Percentiles rank a stretch among this genome's conserved stretches.
Evolutionary conservation across 352 stramenopile genomes (phyloP).

Genomic region (Globisporangium camurandrum): DNA sequence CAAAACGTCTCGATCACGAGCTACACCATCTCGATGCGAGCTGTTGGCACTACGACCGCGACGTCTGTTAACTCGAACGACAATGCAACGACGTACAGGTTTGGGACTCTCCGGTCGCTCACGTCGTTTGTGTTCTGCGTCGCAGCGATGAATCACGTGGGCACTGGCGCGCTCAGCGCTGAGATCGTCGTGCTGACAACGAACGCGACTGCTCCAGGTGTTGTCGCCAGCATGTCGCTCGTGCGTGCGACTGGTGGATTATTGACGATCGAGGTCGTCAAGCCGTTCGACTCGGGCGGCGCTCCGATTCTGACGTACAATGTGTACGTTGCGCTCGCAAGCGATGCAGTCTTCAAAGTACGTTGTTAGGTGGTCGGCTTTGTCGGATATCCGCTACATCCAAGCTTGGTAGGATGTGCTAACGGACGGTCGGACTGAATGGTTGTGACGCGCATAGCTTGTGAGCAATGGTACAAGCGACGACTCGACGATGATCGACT

Average conservation of each 20-base stretch:
- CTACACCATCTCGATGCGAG: slow-evolving; percentile 29
- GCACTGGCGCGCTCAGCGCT: slow-evolving; percentile 15
- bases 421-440: not conserved
- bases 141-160: slow-evolving; percentile 30
- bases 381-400: not conserved
- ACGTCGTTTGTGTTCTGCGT: slow-evolving; percentile 30
- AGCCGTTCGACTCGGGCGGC: slow-evolving; percentile 35
- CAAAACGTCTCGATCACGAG: slow-evolving; percentile 23
- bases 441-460: not conserved
- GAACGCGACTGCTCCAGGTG: slow-evolving; percentile 30
- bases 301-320: slow-evolving; percentile 27
- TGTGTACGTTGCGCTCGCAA: slow-evolving; percentile 8
- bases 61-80: slow-evolving; percentile 16
- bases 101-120: slow-evolving; percentile 20
- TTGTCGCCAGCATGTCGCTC: slow-evolving; percentile 14
- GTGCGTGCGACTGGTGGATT: slow-evolving; percentile 34
- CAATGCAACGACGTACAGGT: slow-evolving; percentile 25
- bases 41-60: not conserved
- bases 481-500: slow-evolving; percentile 13
- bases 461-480: slow-evolving; percentile 1
- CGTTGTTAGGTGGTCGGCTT: not conserved
- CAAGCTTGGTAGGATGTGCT: not conserved
- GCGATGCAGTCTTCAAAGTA: slow-evolving; percentile 4
- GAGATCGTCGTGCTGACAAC: slow-evolving; percentile 20
- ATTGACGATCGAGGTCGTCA: slow-evolving; percentile 21